Evolutionary conservation across 768 basidiomycete genomes (phyloP), one percentile per base, ranked within the genome.

Genomic region (Cystofilobasidium macerans): DNA sequence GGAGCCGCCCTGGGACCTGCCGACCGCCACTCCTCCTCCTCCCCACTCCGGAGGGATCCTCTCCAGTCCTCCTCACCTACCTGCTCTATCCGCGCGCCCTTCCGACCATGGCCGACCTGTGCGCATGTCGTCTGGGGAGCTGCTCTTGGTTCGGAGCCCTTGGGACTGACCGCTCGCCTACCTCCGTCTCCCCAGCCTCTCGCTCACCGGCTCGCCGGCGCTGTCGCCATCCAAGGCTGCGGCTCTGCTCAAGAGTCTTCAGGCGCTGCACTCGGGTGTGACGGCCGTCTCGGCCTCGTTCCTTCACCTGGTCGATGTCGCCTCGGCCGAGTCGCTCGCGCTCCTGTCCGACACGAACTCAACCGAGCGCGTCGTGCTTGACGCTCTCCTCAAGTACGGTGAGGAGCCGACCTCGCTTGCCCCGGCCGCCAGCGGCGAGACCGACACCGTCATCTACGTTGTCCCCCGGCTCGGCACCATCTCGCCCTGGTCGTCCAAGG

Each of bases 401-500:
- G 88, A 93, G 73, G 80, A 88, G 40, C 62, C 48, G 57, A 68
- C 35, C 51, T 67, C 22, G 69, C 51, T 54, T 8, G 74, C 75
- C 32, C 73, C 78, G n/a, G 71, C 79, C 59, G 62, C 71, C 69
- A 48, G 36, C 35, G 56, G 47, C 30, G 63, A 61, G 32, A 82
- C 83, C 57, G 78, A 85, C 32, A 68, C 67, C 9, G 54, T 43
- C 14, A 77, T 84, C 47, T 94, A 84, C 74, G 84, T 95, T 45
- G 78, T 87, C 8, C 93, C 93, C 14, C 79, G 93, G 65, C 81
- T 84, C 11, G 93, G 94, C 4, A 92, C 93, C 4, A 86, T 98
- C 72, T 97, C 94, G 5, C 93, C 95, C 2, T 99, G 95, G 95
- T 97, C 94, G 7, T 94, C 89, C 77, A 99, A 99, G 78, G 94